phyloP scores from a whole-genome alignment of 768 basidiomycete species.

The Calocera cornea region DNA sequence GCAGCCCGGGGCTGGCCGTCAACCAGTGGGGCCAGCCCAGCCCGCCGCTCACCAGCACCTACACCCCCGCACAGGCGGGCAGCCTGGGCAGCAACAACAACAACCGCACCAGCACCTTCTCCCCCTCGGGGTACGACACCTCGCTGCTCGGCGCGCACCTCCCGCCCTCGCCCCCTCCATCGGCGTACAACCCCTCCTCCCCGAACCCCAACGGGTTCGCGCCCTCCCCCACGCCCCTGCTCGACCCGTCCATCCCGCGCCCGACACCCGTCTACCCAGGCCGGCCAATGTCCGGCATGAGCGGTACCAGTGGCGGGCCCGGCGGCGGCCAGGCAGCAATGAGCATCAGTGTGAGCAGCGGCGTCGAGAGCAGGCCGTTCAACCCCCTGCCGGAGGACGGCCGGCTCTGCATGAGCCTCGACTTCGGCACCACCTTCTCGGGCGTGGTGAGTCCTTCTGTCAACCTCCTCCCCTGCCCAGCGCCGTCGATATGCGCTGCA shows the following conservation, averaged over 20 bases:
- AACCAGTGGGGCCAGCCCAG: background rate
- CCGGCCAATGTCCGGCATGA: background rate
- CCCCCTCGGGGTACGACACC: constrained; percentile 2
- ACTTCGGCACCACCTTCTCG: constrained; percentile 18
- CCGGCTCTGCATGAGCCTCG: constrained; percentile 13
- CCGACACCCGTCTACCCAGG: background rate
- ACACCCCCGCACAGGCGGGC: background rate
- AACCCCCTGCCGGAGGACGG: constrained; percentile 8
- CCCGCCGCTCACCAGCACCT: background rate
- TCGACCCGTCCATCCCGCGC: constrained; percentile 2
- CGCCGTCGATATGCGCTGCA: no score
- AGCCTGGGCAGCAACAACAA: background rate
- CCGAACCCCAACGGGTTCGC: no score
- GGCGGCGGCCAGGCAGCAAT: constrained; percentile 5
- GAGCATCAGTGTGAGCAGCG: background rate
- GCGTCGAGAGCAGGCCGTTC: background rate
- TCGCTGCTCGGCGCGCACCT: background rate
- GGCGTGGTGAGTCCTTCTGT: constrained; percentile 12
- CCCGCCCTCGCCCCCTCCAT: background rate
- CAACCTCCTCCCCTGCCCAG: background rate
- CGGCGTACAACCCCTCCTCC: background rate
- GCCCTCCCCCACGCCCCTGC: background rate
- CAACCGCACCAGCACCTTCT: background rate
- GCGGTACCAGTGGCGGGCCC: background rate
- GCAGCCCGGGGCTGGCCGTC: background rate